Evolutionary conservation across 1,284 basidiomycete genomes (phyloP).

Genomic region (Chalciporus sp.): DNA sequence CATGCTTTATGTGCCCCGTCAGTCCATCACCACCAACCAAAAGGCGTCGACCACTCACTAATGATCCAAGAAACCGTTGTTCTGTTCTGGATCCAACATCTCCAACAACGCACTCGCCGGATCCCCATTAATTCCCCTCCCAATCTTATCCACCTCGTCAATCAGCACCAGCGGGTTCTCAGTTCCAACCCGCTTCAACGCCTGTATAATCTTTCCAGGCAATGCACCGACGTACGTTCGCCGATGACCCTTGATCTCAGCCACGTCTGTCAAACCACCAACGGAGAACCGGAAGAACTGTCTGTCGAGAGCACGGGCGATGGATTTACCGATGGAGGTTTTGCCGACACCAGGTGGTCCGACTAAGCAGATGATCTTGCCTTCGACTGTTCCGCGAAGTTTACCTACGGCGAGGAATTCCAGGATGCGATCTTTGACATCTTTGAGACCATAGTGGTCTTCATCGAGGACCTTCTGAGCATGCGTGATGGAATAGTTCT

Average conservation of each 20-base stretch:
- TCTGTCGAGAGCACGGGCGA: slow-evolving; percentile 82
- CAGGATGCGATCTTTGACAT: slow-evolving; percentile 96
- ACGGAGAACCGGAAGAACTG: slow-evolving; percentile 97
- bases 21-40: not conserved
- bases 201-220: slow-evolving; percentile 98
- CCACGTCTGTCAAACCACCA: slow-evolving; percentile 95
- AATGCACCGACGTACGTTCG: slow-evolving; percentile 96
- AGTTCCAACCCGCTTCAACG: slow-evolving; percentile 93
- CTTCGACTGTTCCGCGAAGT: slow-evolving; percentile 94
- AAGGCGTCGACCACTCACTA: slow-evolving; percentile 59
- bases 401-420: slow-evolving; percentile 99
- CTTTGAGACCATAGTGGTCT: slow-evolving; percentile 95
- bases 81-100: slow-evolving; percentile 99
- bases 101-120: slow-evolving; percentile 93
- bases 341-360: slow-evolving; percentile 98
- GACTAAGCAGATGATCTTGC: slow-evolving; percentile 96
- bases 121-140: slow-evolving; percentile 94
- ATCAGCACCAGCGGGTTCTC: slow-evolving; percentile 97
- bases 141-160: slow-evolving; percentile 99
- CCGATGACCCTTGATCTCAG: slow-evolving; percentile 98
- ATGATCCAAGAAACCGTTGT: slow-evolving; percentile 94
- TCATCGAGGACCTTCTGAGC: slow-evolving; percentile 89
- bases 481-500: slow-evolving; percentile 90
- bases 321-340: slow-evolving; percentile 94
- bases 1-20: slow-evolving; percentile 57